Conservation (phyloP, 345 rosid species). For the Aquilaria sinensis region DNA sequence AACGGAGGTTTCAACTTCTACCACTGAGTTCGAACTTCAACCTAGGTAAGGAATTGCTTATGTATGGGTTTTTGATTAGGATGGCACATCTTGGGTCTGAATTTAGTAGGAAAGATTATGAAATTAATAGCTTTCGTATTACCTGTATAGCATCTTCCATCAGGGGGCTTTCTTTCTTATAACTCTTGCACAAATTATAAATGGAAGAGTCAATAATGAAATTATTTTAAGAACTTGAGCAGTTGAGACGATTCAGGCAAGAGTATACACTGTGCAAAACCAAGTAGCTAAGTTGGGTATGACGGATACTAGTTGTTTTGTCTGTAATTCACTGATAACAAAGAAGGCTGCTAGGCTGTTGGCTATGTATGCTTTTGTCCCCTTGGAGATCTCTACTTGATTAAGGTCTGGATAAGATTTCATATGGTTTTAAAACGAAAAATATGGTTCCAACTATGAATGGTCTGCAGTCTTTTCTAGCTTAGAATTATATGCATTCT, state of each 20-base stretch:
- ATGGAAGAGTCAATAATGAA: conserved; percentile 32
- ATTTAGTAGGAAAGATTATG: no score
- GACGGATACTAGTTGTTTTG: no score
- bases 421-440: no score
- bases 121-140: no score
- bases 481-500: no score
- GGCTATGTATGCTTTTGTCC: conserved; percentile 8
- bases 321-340: neutral
- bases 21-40: conserved; percentile 11
- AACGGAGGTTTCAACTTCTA: conserved; percentile 69
- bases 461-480: neutral
- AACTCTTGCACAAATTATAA: no score
- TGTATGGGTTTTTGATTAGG: no score
- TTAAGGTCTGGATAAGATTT: conserved; percentile 89
- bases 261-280: conserved; percentile 91
- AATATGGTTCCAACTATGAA: no score
- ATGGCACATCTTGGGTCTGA: no score
- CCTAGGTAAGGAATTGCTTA: no score
- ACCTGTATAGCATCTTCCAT: no score
- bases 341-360: neutral
- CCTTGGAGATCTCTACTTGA: conserved; percentile 41
- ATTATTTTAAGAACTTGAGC: conserved; percentile 73
- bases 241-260: conserved; percentile 74
- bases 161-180: no score
- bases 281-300: conserved; percentile 80